Evolutionary conservation across 495 filamentous ascomycete species (phyloP), one percentile per base, ranked within the genome.

Genomic region (Collariella sp.): DNA sequence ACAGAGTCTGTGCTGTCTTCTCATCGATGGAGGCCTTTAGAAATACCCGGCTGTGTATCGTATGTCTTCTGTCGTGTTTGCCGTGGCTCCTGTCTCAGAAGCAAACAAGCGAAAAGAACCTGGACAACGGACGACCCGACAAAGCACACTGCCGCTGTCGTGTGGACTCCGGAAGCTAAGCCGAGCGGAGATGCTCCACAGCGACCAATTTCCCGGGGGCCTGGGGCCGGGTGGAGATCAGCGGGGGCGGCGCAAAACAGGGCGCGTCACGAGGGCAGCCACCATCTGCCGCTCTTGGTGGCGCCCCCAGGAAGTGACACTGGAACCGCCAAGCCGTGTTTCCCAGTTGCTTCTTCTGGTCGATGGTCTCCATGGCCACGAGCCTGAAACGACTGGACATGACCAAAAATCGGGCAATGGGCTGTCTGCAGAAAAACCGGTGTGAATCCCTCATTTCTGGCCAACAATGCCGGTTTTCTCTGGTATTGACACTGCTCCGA

Each of bases 211-310:
- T 59, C 53, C 50, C 48, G 54, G 58, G n/a, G 50, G 22, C 57
- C 20, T 55, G 57, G 61, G 50, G 58, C 50, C 36, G 40, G 44
- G 36, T 43, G 47, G 35, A 34, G n/a, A 50, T 7, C 26, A 51
- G 40, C 40, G 59, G 60, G n/a, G 54, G 46, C 45, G 36, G 38
- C 50, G 58, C 42, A 62, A 55, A 61, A 52, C 52, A 51, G 46
- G 50, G 58, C 54, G 51, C 52, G 59, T 66, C 63, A 66, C 61
- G 63, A 57, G 63, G 63, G 31, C 58, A 54, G 22, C 23, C 26
- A 16, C 24, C 18, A 51, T 53, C 33, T 46, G 44, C 44, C 44
- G 31, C 19, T 44, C 29, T 31, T 23, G 29, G 31, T 39, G 20
- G 42, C 12, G 33, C 33, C 40, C n/a, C 41, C 40, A 33, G 31